Evolutionary conservation across 2,329 filamentous ascomycete genomes (phyloP), one percentile per base, ranked within the genome.

Genomic region (Sarocladium oryzae): DNA sequence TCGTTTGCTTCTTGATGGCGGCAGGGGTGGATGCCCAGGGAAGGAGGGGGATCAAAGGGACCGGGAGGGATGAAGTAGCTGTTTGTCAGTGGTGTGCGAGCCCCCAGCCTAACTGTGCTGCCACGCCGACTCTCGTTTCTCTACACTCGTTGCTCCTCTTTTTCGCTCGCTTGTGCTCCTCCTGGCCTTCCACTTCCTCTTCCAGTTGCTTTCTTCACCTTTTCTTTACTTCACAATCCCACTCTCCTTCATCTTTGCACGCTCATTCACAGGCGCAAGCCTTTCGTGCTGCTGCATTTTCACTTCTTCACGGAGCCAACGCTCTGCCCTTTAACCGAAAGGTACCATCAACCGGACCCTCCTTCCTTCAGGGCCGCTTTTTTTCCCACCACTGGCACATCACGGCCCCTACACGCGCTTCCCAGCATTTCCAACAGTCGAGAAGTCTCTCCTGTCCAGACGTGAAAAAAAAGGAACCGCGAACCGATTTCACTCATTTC

Each of bases 171-270:
- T 3, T 8, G 33, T 36, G 33, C 33, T 36, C 5, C 33, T 15
- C 33, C 33, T 10, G n/a, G n/a, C n/a, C n/a, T n/a, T n/a, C n/a
- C n/a, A 7, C 28, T 30, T 24, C 37, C 15, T 21, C 37, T 15
- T 24, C 37, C 15, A 7, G 20, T 21, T 23, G 37, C 21, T 41
- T 21, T 30, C 28, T 30, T 30, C 28, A 30, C 37, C 5, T 13
- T 24, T 4, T n/a, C 30, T 30, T 28, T 28, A 13, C 11, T 45
- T 45, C 23, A 8, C 16, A 18, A 48, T 18, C 43, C 10, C 43
- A 48, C 43, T 48, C 28, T 48, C 43, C 26, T 48, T 48, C 43
- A 10, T 48, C 13, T 11, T 48, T 33, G 43, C 43, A 48, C 24
- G 43, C 28, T 48, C 26, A 16, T 48, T 48, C 16, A 20, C 15